Base-by-base conservation (phyloP, 768 basidiomycete genomes). In the Xanthoconium purpureum region DNA sequence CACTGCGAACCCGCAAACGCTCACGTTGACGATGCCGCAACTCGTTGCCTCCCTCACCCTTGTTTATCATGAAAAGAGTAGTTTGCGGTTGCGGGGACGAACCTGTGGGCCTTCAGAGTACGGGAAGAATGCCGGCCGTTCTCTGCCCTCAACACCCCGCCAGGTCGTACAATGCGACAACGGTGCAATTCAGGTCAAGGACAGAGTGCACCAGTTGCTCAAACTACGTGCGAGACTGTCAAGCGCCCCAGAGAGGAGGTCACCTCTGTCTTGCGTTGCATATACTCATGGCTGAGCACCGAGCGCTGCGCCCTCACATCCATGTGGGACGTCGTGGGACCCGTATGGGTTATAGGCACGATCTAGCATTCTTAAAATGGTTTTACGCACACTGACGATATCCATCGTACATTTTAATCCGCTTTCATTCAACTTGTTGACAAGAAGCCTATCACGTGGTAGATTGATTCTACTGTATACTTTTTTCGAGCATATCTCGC, bases 1-100 rank as follows among this genome's bases (percentile, higher is more conserved):
- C 10, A 18, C 59, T 15, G 9, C 51, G 14, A 56, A 52, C 18
- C 29, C 49, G 9, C 68, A 47, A 29, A 54, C 53, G 20, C 52
- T 59, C 44, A 60, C 63, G 30, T 60, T 71, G 63, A 61, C 71
- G 2, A 68, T 72, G 51, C 63, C 71, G 1, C 70, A 71, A 47
- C 70, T 71, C 14, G 70, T 71, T 17, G 70, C 70, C 20, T 61
- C 66, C 9, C 63, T 71, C 17, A 68, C 58, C 1, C 65, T 71
- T 44, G 64, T 66, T 24, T 40, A 66, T 49, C 67, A 43, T 42
- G 70, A 73, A 18, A 60, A 59, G 46, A 48, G 57, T 24, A 57
- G 60, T 46, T n/a, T 48, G 39, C 61, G 63, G 14, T 10, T 45
- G 17, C 71, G 71, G 3, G 63, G 61, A 18, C 66, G 66, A 28